Percentiles rank a stretch among this genome's conserved stretches.
These are phyloP conservation scores for Phytophthora quininea DNA, from an alignment of 352 stramenopile genomes.

Conservation along the genomic window DNA sequence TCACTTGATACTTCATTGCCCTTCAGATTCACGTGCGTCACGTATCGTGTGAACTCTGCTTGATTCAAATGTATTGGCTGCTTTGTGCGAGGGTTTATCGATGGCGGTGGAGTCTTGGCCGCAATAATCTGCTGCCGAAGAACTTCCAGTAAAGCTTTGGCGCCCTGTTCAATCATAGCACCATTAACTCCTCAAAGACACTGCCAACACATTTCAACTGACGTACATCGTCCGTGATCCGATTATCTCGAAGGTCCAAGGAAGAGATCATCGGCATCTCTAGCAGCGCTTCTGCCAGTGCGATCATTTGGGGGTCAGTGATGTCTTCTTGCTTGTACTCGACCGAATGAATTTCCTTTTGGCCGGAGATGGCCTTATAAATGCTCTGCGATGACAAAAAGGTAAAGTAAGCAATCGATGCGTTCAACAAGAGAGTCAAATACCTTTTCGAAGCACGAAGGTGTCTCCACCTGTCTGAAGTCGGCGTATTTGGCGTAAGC, in stretches of 20 bases:
- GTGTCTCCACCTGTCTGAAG: constrained; percentile 59
- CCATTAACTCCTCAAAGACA: background rate
- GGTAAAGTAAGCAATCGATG: too few species aligned
- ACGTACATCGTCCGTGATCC: constrained; percentile 79
- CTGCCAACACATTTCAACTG: background rate
- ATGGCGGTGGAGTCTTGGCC: constrained; percentile 60
- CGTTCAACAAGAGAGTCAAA: background rate
- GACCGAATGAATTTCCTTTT: constrained; percentile 74
- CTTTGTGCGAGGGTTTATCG: constrained; percentile 54
- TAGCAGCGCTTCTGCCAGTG: constrained; percentile 71
- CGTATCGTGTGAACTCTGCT: constrained; percentile 69
- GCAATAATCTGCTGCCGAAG: constrained; percentile 79
- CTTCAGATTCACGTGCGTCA: constrained; percentile 79
- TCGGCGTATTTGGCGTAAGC: constrained; percentile 69
- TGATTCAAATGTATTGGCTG: constrained; percentile 46
- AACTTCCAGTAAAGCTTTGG: constrained; percentile 72
- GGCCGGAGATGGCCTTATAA: constrained; percentile 86
- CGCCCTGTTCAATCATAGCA: constrained; percentile 46
- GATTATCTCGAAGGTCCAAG: constrained; percentile 79
- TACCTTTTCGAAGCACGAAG: constrained; percentile 77
- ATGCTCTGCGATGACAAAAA: constrained; percentile 54
- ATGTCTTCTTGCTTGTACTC: constrained; percentile 86
- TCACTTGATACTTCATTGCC: constrained; percentile 74
- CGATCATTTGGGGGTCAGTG: constrained; percentile 80
- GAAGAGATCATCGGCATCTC: constrained; percentile 82